Conservation (phyloP, 106 monocot species). For the Triglochin maritima region DNA sequence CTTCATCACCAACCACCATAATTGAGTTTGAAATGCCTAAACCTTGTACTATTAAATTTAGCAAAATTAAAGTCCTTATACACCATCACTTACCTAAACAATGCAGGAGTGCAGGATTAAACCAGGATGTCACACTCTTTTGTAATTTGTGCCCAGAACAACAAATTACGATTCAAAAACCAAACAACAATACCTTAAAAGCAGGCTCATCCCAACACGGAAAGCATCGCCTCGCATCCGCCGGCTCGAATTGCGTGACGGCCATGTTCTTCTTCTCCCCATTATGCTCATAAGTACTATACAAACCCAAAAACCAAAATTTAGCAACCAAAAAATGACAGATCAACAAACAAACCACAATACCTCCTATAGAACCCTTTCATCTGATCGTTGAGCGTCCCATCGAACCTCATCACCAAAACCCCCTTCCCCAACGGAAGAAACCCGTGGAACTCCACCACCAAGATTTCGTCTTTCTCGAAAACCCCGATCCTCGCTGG, state of each 20-base stretch:
- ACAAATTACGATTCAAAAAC: not conserved
- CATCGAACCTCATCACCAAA: slow-evolving; percentile 48
- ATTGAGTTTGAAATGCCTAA: too few relatives aligned
- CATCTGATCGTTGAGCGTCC: slow-evolving; percentile 77
- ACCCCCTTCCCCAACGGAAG: slow-evolving; percentile 53
- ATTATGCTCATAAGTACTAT: slow-evolving; percentile 58
- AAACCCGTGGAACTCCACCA: slow-evolving; percentile 36
- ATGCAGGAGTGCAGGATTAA: too few relatives aligned
- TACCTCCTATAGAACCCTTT: slow-evolving; percentile 92
- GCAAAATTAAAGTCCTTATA: too few relatives aligned
- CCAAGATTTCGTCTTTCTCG: slow-evolving; percentile 69
- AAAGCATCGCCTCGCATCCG: slow-evolving; percentile 88
- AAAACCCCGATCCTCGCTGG: slow-evolving; percentile 32
- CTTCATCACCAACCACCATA: too few relatives aligned
- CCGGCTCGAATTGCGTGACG: slow-evolving; percentile 86
- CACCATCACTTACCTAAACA: too few relatives aligned
- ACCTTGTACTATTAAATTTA: too few relatives aligned
- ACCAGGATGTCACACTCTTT: too few relatives aligned
- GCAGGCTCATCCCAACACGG: slow-evolving; percentile 99
- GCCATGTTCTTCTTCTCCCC: slow-evolving; percentile 87
- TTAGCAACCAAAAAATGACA: slow-evolving; percentile 1
- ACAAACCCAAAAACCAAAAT: not conserved
- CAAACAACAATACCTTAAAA: slow-evolving; percentile 45
- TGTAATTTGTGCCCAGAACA: too few relatives aligned
- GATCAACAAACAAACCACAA: not conserved